Conservation (phyloP, 163 green algal genomes). For the Coccomyxa subellipsoidea region DNA sequence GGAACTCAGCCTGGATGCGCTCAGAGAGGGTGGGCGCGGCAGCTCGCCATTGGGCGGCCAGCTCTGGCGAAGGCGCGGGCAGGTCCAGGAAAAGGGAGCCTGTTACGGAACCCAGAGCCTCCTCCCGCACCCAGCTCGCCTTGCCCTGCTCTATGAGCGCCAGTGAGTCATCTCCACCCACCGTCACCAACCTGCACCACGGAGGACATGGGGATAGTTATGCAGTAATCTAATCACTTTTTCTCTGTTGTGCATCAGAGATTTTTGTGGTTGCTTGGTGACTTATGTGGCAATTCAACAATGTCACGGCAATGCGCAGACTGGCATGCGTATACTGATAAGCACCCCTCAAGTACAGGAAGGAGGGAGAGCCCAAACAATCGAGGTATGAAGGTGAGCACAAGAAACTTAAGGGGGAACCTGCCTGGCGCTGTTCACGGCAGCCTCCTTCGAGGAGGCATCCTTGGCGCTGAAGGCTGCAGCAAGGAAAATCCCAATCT, state of each 20-base stretch:
- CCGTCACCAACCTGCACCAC: slow-evolving; percentile 54
- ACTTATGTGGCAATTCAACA: no score
- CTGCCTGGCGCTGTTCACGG: not conserved
- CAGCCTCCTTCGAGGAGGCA: not conserved
- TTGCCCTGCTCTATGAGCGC: slow-evolving; percentile 22
- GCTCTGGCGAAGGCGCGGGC: slow-evolving; percentile 38
- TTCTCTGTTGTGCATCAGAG: no score
- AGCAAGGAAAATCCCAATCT: not conserved
- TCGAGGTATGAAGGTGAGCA: no score
- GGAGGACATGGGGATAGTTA: no score
- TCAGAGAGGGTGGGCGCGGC: slow-evolving; percentile 29
- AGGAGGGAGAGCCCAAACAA: no score
- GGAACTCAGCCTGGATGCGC: slow-evolving; percentile 56
- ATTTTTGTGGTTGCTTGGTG: no score
- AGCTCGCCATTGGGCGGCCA: slow-evolving; percentile 22
- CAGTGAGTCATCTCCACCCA: slow-evolving; percentile 54
- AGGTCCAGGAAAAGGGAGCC: slow-evolving; percentile 70
- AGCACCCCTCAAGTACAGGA: no score
- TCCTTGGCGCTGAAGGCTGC: not conserved
- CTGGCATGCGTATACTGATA: no score
- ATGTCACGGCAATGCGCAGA: no score
- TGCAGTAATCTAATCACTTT: no score
- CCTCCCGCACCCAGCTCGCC: slow-evolving; percentile 69
- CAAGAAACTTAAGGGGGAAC: not conserved
- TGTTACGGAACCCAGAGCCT: slow-evolving; percentile 61